Evolutionary conservation across 345 rosid species (phyloP).

Genomic region (Anacardium occidentale): DNA sequence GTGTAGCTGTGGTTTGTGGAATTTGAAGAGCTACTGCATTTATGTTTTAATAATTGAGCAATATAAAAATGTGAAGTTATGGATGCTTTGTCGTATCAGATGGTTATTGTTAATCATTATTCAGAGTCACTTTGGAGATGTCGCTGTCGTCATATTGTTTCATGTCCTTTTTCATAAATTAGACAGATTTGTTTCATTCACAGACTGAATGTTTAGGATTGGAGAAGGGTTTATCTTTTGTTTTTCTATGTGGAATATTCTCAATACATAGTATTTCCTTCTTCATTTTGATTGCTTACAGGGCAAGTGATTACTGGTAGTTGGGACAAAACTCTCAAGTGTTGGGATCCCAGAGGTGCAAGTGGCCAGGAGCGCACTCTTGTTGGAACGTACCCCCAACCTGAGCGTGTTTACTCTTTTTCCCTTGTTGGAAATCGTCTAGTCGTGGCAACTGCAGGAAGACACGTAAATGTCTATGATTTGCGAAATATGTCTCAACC

Average conservation of each 20-base stretch:
- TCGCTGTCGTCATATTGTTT: background rate
- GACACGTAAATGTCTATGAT: slow-evolving; percentile 91
- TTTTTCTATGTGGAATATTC: background rate
- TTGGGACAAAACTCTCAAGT: slow-evolving; percentile 92
- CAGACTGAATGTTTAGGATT: background rate
- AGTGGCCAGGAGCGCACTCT: slow-evolving; percentile 84
- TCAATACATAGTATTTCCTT: background rate
- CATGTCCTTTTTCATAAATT: background rate
- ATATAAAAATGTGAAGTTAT: no score
- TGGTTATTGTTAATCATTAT: background rate
- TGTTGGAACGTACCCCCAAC: slow-evolving; percentile 82
- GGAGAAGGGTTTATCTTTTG: background rate
- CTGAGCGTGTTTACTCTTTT: slow-evolving; percentile 91
- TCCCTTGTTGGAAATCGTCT: slow-evolving; percentile 89
- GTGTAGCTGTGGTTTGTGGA: background rate
- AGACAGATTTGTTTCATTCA: background rate
- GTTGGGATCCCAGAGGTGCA: slow-evolving; percentile 98
- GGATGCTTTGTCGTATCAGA: background rate
- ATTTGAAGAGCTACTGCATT: background rate
- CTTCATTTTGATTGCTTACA: slow-evolving; percentile 23
- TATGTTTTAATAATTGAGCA: background rate
- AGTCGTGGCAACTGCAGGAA: slow-evolving; percentile 95
- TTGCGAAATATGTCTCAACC: slow-evolving; percentile 95
- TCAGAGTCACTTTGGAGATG: background rate
- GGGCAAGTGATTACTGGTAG: slow-evolving; percentile 97